These are phyloP conservation scores for Lenzites betulinus DNA, from an alignment of 768 basidiomycete species.

Conservation along the genomic window DNA sequence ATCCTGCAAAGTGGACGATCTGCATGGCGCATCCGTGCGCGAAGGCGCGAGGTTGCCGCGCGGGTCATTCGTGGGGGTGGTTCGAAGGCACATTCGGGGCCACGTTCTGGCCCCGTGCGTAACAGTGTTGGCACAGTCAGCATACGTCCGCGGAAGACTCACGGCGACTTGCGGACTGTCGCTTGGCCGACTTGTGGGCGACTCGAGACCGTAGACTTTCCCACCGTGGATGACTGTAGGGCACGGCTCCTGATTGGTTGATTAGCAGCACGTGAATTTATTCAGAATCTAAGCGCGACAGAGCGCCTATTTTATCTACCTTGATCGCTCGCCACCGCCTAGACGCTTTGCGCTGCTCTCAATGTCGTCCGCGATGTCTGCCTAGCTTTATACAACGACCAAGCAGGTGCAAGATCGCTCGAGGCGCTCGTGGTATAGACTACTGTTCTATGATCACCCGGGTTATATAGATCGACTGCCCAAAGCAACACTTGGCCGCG, in stretches of 20 bases:
- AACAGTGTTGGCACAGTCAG: neutral
- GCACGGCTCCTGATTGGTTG: neutral
- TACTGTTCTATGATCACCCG: neutral
- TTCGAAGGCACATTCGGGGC: neutral
- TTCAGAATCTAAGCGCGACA: neutral
- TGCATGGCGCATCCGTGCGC: neutral
- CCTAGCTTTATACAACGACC: neutral
- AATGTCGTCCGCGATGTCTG: neutral
- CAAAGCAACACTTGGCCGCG: neutral
- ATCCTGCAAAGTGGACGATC: neutral
- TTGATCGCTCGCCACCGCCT: neutral
- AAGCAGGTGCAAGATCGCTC: neutral
- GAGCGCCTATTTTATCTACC: neutral
- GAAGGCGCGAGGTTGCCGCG: neutral
- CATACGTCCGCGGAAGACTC: neutral
- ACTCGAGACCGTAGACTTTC: neutral
- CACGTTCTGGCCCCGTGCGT: no score
- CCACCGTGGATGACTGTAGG: neutral
- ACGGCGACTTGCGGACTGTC: neutral
- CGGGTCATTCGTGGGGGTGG: neutral
- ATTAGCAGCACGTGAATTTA: neutral
- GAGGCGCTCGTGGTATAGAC: neutral
- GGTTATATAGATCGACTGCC: neutral
- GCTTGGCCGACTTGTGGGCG: neutral
- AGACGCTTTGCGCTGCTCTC: neutral